phyloP scores from a whole-genome alignment of 768 basidiomycete genomes.

The Favolaschia claudopus region DNA sequence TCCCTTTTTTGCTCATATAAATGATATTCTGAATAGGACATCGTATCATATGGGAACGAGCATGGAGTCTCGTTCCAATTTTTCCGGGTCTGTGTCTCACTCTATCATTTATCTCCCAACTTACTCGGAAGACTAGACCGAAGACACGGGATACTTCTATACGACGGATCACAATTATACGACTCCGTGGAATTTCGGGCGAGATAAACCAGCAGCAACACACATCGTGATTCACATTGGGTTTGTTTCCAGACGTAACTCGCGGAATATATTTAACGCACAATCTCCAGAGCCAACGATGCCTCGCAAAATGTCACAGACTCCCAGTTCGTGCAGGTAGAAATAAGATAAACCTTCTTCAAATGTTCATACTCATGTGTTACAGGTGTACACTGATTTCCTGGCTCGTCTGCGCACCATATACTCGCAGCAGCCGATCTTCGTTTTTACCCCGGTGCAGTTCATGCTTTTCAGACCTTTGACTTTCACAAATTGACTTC shows the following conservation, averaged over 20 bases:
- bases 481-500: neutral
- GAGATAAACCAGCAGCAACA: slow-evolving; percentile 54
- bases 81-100: slow-evolving; percentile 45
- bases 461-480: neutral
- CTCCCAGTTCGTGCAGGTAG: slow-evolving; percentile 51
- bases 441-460: slow-evolving; percentile 61
- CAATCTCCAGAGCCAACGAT: slow-evolving; percentile 56
- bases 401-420: slow-evolving; percentile 50
- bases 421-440: slow-evolving; percentile 55
- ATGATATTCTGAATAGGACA: slow-evolving; percentile 44
- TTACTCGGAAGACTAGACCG: slow-evolving; percentile 45
- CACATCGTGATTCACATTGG: slow-evolving; percentile 67
- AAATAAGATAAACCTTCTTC: slow-evolving; percentile 18
- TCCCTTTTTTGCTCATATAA: neutral
- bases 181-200: slow-evolving; percentile 62
- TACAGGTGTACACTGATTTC: slow-evolving; percentile 57
- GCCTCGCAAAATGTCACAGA: slow-evolving; percentile 57
- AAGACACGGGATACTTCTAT: slow-evolving; percentile 63
- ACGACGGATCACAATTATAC: slow-evolving; percentile 66
- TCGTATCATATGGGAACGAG: slow-evolving; percentile 59
- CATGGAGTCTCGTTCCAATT: slow-evolving; percentile 60
- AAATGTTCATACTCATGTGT: neutral
- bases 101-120: neutral
- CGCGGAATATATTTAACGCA: neutral
- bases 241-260: slow-evolving; percentile 32